These are phyloP conservation scores for Bipolaris cookei DNA, from an alignment of 2,329 filamentous ascomycete genomes.

Conservation along the genomic window DNA sequence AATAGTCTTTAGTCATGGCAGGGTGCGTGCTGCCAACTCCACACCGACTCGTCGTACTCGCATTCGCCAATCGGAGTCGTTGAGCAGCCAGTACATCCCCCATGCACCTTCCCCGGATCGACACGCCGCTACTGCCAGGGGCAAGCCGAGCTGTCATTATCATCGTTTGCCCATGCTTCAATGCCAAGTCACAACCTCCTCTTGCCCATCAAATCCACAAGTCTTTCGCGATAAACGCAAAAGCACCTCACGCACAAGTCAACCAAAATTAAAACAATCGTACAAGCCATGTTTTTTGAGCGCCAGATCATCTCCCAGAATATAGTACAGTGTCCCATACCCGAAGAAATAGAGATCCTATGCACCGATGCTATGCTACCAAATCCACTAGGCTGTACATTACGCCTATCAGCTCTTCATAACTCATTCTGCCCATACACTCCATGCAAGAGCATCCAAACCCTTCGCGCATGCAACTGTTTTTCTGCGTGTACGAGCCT, in stretches of 20 bases:
- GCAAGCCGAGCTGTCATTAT: conserved; percentile 16
- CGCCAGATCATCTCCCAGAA: conserved; percentile 33
- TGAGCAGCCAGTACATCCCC: conserved; percentile 30
- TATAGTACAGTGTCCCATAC: conserved; percentile 43
- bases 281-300: conserved; percentile 36
- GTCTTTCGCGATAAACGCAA: background rate
- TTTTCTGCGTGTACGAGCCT: conserved; percentile 1
- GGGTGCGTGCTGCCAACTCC: conserved; percentile 18
- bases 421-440: conserved; percentile 34
- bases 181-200: background rate
- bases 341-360: conserved; percentile 34
- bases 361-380: conserved; percentile 50
- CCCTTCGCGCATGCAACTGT: background rate
- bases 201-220: background rate
- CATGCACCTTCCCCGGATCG: conserved; percentile 36
- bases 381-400: conserved; percentile 43
- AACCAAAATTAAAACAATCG: conserved; percentile 1
- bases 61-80: conserved; percentile 32
- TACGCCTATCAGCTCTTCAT: conserved; percentile 34
- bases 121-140: conserved; percentile 21
- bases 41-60: conserved; percentile 22
- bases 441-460: conserved; percentile 21
- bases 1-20: background rate
- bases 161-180: conserved; percentile 6
- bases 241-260: background rate